Conservation (phyloP, 140 eudicot genomes). For the Senecio squalidus region DNA sequence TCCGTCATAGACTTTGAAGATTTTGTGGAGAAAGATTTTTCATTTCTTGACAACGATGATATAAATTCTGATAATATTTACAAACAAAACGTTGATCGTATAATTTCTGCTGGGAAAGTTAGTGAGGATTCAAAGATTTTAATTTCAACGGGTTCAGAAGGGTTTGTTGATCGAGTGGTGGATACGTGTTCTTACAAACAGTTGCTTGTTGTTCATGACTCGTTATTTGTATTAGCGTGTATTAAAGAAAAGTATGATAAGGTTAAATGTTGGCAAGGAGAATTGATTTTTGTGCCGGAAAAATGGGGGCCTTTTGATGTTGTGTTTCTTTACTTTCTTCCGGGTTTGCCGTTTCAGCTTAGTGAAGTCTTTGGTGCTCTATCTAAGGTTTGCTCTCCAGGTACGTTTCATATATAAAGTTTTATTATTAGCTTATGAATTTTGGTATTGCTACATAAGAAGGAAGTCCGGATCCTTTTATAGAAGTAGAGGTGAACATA, state of each 20-base stretch:
- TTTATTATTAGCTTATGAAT: neutral
- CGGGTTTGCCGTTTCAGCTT: conserved; percentile 64
- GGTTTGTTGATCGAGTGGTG: conserved; percentile 61
- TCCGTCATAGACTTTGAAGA: conserved; percentile 58
- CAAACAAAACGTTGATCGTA: conserved; percentile 35
- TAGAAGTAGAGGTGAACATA: too few species aligned
- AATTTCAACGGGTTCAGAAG: conserved; percentile 71
- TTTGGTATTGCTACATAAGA: neutral
- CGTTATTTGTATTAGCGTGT: conserved; percentile 62
- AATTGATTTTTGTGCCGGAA: conserved; percentile 57
- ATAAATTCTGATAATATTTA: conserved; percentile 30
- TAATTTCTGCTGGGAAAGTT: conserved; percentile 58
- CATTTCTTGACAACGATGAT: conserved; percentile 60
- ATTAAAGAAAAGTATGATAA: conserved; percentile 71
- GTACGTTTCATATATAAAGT: conserved; percentile 24
- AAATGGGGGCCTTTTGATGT: conserved; percentile 77
- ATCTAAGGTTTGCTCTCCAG: conserved; percentile 59
- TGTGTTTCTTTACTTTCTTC: conserved; percentile 71
- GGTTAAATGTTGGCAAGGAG: conserved; percentile 89
- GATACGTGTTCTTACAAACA: conserved; percentile 42
- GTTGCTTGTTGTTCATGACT: conserved; percentile 81
- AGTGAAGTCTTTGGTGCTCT: conserved; percentile 49
- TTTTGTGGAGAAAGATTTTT: conserved; percentile 73
- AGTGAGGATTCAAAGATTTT: conserved; percentile 49
- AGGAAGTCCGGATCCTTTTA: neutral